Evolutionary conservation across 306 rosid species (phyloP).

Genomic region (Rosa chinensis): DNA sequence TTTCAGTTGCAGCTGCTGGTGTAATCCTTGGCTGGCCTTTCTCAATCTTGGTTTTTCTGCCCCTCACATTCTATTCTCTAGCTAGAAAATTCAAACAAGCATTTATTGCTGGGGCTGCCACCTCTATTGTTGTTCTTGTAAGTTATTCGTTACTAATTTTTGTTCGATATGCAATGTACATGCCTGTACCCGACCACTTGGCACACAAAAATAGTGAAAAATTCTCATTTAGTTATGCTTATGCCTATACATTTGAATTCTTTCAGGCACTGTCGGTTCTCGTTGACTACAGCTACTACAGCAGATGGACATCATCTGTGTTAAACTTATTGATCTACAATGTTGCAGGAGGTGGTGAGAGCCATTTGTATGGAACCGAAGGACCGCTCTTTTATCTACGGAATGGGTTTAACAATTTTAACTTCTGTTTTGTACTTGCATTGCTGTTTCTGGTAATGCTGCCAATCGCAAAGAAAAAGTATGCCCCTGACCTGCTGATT

Average conservation of each 20-base stretch:
- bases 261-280: slow-evolving; percentile 69
- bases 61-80: slow-evolving; percentile 72
- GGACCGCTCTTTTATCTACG: slow-evolving; percentile 76
- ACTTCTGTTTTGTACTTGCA: slow-evolving; percentile 80
- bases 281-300: slow-evolving; percentile 63
- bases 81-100: slow-evolving; percentile 56
- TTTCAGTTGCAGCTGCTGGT: slow-evolving; percentile 77
- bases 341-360: slow-evolving; percentile 93
- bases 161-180: slow-evolving; percentile 11
- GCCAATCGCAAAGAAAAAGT: slow-evolving; percentile 76
- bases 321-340: slow-evolving; percentile 80
- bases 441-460: slow-evolving; percentile 70
- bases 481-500: slow-evolving; percentile 70
- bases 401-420: slow-evolving; percentile 96
- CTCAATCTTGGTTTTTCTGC: slow-evolving; percentile 92
- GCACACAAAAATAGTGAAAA: slow-evolving; percentile 3
- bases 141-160: slow-evolving; percentile 33
- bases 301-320: slow-evolving; percentile 90
- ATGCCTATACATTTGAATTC: slow-evolving; percentile 9
- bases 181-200: slow-evolving; percentile 15
- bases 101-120: slow-evolving; percentile 69
- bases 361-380: slow-evolving; percentile 93
- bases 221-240: slow-evolving; percentile 9
- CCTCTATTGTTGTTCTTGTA: slow-evolving; percentile 76
- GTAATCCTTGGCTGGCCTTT: slow-evolving; percentile 99